phyloP scores from a whole-genome alignment of 352 stramenopile species.

The Peronospora destructor region DNA sequence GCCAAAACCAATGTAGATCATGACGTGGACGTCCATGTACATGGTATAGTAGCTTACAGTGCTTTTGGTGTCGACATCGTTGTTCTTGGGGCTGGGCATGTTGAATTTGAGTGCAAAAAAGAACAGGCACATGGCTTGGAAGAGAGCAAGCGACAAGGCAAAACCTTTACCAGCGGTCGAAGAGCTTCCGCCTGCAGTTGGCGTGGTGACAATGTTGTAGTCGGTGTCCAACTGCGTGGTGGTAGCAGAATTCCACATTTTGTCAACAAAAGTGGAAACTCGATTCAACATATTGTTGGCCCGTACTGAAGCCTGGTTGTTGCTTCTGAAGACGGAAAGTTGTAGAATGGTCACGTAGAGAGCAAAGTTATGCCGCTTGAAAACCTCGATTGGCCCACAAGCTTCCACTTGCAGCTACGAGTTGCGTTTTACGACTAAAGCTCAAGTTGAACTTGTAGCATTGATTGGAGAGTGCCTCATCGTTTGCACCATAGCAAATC shows the following conservation, averaged over 20 bases:
- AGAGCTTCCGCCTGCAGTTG: constrained; percentile 1
- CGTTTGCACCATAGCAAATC: too few relatives aligned
- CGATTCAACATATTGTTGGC: constrained; percentile 12
- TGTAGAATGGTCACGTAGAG: constrained; percentile 2
- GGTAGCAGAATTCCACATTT: constrained; percentile 14
- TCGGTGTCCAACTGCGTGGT: constrained; percentile 6
- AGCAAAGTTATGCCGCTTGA: not conserved
- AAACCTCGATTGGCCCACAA: not conserved
- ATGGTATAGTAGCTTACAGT: constrained; percentile 26
- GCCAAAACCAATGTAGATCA: constrained; percentile 85
- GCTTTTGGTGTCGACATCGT: constrained; percentile 3
- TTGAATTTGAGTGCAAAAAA: constrained; percentile 20
- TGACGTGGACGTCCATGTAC: constrained; percentile 78
- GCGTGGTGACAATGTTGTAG: constrained; percentile 12
- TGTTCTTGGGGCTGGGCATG: constrained; percentile 11
- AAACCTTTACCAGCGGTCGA: constrained; percentile 7
- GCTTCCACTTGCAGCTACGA: constrained; percentile 1
- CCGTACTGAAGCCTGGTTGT: not conserved
- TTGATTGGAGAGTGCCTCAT: not conserved
- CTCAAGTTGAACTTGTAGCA: constrained; percentile 15
- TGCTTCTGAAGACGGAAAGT: constrained; percentile 7
- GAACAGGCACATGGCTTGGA: constrained; percentile 15
- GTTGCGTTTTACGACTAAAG: constrained; percentile 4
- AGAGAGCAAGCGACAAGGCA: constrained; percentile 8
- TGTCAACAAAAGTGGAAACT: constrained; percentile 7